These are phyloP conservation scores for Lyophyllum atratum DNA, from an alignment of 768 basidiomycete species.

Conservation along the genomic window DNA sequence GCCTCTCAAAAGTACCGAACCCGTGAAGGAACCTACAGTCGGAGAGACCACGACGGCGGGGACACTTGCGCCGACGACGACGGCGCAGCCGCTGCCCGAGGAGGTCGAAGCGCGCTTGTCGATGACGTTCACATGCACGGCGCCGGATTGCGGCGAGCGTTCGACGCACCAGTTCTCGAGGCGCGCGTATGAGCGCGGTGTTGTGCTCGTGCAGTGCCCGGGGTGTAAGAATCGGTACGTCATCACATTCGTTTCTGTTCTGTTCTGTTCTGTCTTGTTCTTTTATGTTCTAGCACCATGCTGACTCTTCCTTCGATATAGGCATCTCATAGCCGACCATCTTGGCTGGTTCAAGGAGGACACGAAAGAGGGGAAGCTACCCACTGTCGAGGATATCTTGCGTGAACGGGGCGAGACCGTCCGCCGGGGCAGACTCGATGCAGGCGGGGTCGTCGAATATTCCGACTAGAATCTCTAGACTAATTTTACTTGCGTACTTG, in stretches of 20 bases:
- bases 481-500: too few relatives aligned
- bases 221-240: slow-evolving; percentile 83
- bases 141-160: slow-evolving; percentile 64
- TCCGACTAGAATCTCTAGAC: slow-evolving; percentile 6
- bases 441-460: slow-evolving; percentile 60
- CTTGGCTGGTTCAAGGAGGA: slow-evolving; percentile 90
- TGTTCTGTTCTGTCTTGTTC: neutral
- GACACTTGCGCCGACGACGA: slow-evolving; percentile 5
- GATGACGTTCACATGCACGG: slow-evolving; percentile 88
- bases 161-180: slow-evolving; percentile 89
- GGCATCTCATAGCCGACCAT: slow-evolving; percentile 88
- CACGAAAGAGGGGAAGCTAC: slow-evolving; percentile 69
- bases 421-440: slow-evolving; percentile 47
- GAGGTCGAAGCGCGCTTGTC: slow-evolving; percentile 62
- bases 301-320: slow-evolving; percentile 22
- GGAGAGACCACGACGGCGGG: neutral
- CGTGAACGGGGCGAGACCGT: slow-evolving; percentile 79
- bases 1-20: neutral
- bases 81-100: slow-evolving; percentile 37
- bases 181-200: slow-evolving; percentile 81
- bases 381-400: slow-evolving; percentile 84
- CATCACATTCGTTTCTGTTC: neutral
- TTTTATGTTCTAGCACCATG: neutral
- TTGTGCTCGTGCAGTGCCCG: slow-evolving; percentile 92
- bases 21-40: neutral